Percentiles rank a stretch among this genome's conserved stretches.
Evolutionary conservation across 2,329 filamentous ascomycete genomes (phyloP).

Genomic region (Pseudogymnoascus sp.): DNA sequence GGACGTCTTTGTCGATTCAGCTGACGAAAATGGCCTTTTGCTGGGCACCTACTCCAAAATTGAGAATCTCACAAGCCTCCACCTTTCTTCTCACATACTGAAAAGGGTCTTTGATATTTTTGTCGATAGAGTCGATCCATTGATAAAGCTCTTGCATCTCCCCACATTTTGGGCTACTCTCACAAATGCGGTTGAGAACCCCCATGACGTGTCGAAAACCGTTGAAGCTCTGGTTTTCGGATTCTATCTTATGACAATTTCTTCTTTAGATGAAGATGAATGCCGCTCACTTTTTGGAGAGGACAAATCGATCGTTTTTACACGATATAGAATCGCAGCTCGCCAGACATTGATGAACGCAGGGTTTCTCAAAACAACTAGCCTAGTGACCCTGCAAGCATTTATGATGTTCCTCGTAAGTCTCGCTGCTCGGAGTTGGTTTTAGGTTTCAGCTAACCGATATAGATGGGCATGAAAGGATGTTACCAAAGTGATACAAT

Average conservation of each 20-base stretch:
- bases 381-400: slow-evolving; percentile 13
- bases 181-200: neutral
- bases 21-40: slow-evolving; percentile 15
- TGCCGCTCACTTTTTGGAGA: slow-evolving; percentile 12
- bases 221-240: slow-evolving; percentile 13
- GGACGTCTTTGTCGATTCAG: slow-evolving; percentile 3
- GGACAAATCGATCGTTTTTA: slow-evolving; percentile 8
- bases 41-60: slow-evolving; percentile 1
- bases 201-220: slow-evolving; percentile 11
- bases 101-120: slow-evolving; percentile 56
- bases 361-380: slow-evolving; percentile 13
- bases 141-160: slow-evolving; percentile 58
- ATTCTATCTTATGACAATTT: slow-evolving; percentile 11
- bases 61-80: slow-evolving; percentile 3
- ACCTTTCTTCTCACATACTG: slow-evolving; percentile 9
- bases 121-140: slow-evolving; percentile 56
- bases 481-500: slow-evolving; percentile 10
- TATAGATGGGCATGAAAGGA: slow-evolving; percentile 9
- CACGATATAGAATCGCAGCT: slow-evolving; percentile 12
- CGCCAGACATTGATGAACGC: slow-evolving; percentile 14
- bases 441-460: neutral
- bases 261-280: slow-evolving; percentile 12
- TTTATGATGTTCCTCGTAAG: slow-evolving; percentile 14
- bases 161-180: slow-evolving; percentile 34
- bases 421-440: neutral